These are phyloP conservation scores for Cryphonectria naterciae DNA, from an alignment of 2,329 filamentous ascomycete species.

Conservation along the genomic window DNA sequence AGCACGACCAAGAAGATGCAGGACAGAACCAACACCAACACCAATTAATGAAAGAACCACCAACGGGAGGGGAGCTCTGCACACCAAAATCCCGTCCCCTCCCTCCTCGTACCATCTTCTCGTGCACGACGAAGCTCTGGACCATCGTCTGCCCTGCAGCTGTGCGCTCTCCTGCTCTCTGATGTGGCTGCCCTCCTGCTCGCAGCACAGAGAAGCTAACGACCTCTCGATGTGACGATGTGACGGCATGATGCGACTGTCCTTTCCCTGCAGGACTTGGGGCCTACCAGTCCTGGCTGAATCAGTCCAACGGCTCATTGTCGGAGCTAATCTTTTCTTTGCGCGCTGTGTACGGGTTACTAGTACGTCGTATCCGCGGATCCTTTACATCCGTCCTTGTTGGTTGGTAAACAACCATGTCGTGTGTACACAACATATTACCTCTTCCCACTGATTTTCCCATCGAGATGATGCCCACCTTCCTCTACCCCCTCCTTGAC, in stretches of 20 bases:
- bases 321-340: not conserved
- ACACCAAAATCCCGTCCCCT: not conserved
- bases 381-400: not conserved
- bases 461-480: not conserved
- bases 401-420: not conserved
- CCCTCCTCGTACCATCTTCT: not conserved
- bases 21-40: not conserved
- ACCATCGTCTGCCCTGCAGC: not conserved
- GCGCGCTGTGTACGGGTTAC: not conserved
- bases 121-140: not conserved
- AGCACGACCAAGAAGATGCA: not conserved
- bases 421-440: not conserved
- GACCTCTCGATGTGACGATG: slow-evolving; percentile 1
- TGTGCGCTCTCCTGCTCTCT: not conserved
- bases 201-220: not conserved
- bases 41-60: not conserved
- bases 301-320: not conserved
- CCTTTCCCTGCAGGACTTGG: not conserved
- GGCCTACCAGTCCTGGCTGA: not conserved
- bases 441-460: not conserved
- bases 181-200: not conserved
- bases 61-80: not conserved
- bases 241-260: slow-evolving; percentile 6
- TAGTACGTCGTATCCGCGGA: not conserved
- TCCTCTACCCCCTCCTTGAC: not conserved